Base-by-base conservation (phyloP, 305 asterid species). In the Rubia tinctorum region DNA sequence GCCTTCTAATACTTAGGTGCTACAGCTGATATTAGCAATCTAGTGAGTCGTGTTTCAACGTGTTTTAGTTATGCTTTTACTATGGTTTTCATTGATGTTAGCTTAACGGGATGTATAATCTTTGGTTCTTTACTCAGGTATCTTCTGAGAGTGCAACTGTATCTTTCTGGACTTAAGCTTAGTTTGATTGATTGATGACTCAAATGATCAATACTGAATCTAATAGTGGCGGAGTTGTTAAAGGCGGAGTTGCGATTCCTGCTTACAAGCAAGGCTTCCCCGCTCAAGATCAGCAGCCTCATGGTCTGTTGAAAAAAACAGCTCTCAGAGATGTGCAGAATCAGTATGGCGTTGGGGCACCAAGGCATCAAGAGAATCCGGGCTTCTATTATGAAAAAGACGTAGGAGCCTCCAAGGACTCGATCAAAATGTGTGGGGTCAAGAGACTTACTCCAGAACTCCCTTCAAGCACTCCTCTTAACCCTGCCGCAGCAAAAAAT, bases 251-350 rank as follows among this genome's bases (percentile, higher is more conserved):
- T 66, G 64, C 55, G 49, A 34, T 67, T 66, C 76, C 76, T 66
- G 66, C 70, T 71, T 45, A 56, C 64, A 72, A 72, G 77, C 70
- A 43, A 56, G 73, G 71, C 64, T 7, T 71, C 47, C 39, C 84
- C 73, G 84, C 84, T 71, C 82, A 77, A 5, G 91, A 91, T 81
- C 90, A 89, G 85, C 93, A 83, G 47, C 86, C 63, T 44, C 72
- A 86, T 65, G 77, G 42, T 70, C 74, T 82, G 75, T n/a, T 75
- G 25, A 91, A 91, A 76, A 94, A 94, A 87, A 81, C 86, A 7
- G 97, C 96, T 27, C 82, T 94, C 72, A 88, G 96, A 80, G 99
- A 94, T 67, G 87, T 92, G 80, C 99, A 91, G 81, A 91, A 91
- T 60, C 93, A 88, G 78, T 87, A 85, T 71, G 79, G 82, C 43